Evolutionary conservation across 257 asterid species (phyloP).

Genomic region (Petrea volubilis): DNA sequence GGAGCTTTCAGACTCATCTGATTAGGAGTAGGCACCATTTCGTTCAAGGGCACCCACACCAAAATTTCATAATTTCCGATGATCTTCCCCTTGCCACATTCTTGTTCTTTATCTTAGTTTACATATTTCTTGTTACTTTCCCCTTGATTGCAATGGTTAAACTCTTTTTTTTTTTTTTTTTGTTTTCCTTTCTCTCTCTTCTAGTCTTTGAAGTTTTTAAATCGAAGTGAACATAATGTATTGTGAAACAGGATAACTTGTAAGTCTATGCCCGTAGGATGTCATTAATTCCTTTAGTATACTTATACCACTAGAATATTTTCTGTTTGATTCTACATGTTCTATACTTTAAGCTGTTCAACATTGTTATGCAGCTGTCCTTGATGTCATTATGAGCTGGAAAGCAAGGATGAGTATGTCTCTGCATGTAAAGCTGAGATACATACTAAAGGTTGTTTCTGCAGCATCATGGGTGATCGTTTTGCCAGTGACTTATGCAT

Average conservation of each 20-base stretch:
- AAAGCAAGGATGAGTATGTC: conserved; percentile 88
- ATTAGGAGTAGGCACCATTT: neutral
- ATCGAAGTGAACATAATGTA: neutral
- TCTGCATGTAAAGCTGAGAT: conserved; percentile 84
- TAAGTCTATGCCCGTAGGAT: neutral
- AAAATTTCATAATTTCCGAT: neutral
- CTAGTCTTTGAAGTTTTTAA: neutral
- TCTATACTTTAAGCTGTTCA: neutral
- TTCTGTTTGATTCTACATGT: neutral
- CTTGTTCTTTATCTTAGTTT: neutral
- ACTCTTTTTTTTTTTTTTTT: neutral
- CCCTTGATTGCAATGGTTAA: neutral
- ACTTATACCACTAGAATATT: conserved; percentile 3
- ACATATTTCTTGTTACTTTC: neutral
- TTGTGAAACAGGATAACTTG: neutral
- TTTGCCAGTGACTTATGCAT: conserved; percentile 92
- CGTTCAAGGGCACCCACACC: neutral
- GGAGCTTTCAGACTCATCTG: neutral
- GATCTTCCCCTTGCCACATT: conserved; percentile 8
- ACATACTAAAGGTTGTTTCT: conserved; percentile 67
- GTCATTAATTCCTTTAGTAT: neutral
- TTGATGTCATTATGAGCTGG: conserved; percentile 84
- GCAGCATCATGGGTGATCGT: conserved; percentile 89
- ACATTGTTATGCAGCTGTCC: conserved; percentile 63
- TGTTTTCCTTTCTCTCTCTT: neutral